Evolutionary conservation across 176 grass and related monocot genomes (phyloP), one percentile per base, ranked within the genome.

Genomic region (Zoysia japonica): DNA sequence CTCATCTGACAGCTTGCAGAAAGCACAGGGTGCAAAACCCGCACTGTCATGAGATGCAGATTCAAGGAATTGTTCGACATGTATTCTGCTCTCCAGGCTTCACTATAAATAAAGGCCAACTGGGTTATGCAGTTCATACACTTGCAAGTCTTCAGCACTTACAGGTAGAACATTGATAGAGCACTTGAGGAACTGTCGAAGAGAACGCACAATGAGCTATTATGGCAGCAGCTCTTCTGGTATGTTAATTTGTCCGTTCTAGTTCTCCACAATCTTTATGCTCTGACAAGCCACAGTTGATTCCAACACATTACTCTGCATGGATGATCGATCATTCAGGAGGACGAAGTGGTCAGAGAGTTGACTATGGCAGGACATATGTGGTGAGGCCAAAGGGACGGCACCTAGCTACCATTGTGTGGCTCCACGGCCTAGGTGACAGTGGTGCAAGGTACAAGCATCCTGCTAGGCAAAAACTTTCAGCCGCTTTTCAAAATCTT

Each of bases 321-420:
- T 83, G 49, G 55, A 83, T 83, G 87, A 67, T 41, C 37, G 2
- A 49, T 77, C n/a, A 74, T 88, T 68, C 81, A 96, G 93, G 85
- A 71, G 82, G 41, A 13, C 77, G 79, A 75, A 82, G 79, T 7
- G 46, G 79, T 72, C 48, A 82, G 81, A 77, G 79, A 60, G 75
- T 84, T 19, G 87, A 96, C 72, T 92, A 96, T 3, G 90, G 90
- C 53, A 92, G 93, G 78, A 92, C 90, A 50, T 88, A 96, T 84
- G 93, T 96, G 70, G 93, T 96, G 77, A 96, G 93, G 85, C 93
- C 93, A 63, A 96, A 96, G 87, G 90, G 90, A 69, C 78, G 87
- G 50, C 93, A 96, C 79, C 75, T 88, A 75, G 93, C 90, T 62
- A 96, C 93, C 51, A 86, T 96, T 39, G 87, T 96, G 65, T 96